Evolutionary conservation across 2,329 filamentous ascomycete species (phyloP).

Genomic region (Fusarium tricinctum): DNA sequence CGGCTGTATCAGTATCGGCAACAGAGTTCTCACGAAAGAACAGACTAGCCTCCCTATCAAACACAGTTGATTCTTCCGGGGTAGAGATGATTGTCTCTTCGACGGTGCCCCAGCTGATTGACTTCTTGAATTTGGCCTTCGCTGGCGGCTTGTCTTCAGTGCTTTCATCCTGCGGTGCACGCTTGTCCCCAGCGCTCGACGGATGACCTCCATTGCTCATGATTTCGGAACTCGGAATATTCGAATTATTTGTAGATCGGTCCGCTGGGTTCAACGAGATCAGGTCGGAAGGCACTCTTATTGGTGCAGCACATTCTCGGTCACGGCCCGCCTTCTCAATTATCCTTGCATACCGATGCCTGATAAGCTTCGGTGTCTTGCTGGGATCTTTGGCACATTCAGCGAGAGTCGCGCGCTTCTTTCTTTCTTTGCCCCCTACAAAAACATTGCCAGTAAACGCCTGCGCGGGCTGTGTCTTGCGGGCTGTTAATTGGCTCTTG

Average conservation of each 20-base stretch:
- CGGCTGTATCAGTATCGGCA: not conserved
- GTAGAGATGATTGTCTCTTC: slow-evolving; percentile 43
- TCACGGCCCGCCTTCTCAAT: slow-evolving; percentile 60
- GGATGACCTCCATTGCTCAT: slow-evolving; percentile 30
- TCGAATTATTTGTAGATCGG: not conserved
- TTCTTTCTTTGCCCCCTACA: slow-evolving; percentile 57
- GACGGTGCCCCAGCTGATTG: slow-evolving; percentile 45
- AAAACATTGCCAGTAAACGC: slow-evolving; percentile 60
- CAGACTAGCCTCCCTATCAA: slow-evolving; percentile 43
- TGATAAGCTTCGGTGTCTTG: slow-evolving; percentile 59
- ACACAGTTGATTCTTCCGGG: slow-evolving; percentile 44
- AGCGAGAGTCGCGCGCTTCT: slow-evolving; percentile 54
- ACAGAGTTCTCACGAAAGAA: slow-evolving; percentile 36
- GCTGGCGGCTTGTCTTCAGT: not conserved
- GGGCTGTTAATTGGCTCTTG: slow-evolving; percentile 16
- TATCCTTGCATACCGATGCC: slow-evolving; percentile 54
- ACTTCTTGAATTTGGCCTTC: slow-evolving; percentile 47
- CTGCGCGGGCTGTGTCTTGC: slow-evolving; percentile 24
- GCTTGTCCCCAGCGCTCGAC: slow-evolving; percentile 20
- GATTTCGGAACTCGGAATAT: slow-evolving; percentile 1
- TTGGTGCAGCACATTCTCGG: slow-evolving; percentile 59
- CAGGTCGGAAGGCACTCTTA: slow-evolving; percentile 51
- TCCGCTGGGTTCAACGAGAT: slow-evolving; percentile 52
- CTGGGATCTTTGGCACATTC: slow-evolving; percentile 59
- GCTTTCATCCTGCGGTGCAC: slow-evolving; percentile 2